Evolutionary conservation across 148 eudicot genomes (phyloP).

Genomic region (Fagopyrum tataricum): DNA sequence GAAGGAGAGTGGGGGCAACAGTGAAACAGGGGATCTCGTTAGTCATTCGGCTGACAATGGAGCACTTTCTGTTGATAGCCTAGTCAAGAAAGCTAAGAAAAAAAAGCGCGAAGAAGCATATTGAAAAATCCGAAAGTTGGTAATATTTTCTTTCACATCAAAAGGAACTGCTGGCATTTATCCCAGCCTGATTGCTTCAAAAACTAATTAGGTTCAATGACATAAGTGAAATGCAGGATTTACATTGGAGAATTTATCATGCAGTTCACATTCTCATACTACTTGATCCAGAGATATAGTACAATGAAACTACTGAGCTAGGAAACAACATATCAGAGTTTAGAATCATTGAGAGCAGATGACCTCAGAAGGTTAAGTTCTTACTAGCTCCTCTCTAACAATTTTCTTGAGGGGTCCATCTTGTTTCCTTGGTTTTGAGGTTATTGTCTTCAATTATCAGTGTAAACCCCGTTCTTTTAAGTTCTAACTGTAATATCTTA

Average conservation of each 20-base stretch:
- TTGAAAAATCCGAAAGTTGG: slow-evolving; percentile 19
- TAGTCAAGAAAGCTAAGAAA: slow-evolving; percentile 45
- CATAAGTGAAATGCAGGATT: background rate
- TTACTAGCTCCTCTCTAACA: background rate
- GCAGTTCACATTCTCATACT: background rate
- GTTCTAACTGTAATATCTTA: background rate
- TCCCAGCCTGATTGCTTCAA: too few species aligned
- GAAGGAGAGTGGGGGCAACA: slow-evolving; percentile 21
- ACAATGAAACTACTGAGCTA: background rate
- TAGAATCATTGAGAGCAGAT: background rate
- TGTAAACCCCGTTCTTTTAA: background rate
- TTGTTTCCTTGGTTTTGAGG: background rate
- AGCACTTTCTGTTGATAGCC: slow-evolving; percentile 20
- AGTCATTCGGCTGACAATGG: slow-evolving; percentile 21
- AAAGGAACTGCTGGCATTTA: too few species aligned
- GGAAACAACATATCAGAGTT: background rate
- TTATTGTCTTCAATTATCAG: background rate
- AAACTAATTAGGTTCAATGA: too few species aligned
- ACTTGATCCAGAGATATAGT: background rate
- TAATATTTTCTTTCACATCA: background rate
- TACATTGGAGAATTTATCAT: background rate
- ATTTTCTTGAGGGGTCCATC: background rate
- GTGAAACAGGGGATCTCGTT: slow-evolving; percentile 24
- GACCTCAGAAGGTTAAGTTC: background rate
- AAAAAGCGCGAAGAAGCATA: slow-evolving; percentile 28